Evolutionary conservation across 805 yeast species (phyloP), one percentile per base, ranked within the genome.

Genomic region (Blastobotrys robertii): DNA sequence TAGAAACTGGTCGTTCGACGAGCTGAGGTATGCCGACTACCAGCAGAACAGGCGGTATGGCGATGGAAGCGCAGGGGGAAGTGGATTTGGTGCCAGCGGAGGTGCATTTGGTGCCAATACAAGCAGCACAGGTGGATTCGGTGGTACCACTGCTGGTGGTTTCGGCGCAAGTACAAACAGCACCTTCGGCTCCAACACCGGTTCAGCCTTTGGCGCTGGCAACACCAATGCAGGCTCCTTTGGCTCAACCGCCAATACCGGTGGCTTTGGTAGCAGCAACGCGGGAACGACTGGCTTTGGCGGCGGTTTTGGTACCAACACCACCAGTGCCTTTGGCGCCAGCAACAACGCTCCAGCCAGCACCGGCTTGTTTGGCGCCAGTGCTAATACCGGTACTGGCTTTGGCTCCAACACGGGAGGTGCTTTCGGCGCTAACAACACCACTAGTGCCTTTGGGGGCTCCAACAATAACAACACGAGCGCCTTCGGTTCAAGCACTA

Each of bases 21-120:
- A 92, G 59, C 73, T 92, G 62, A 75, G 99, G 58, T 67, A 74
- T 52, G 90, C 82, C 60, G 99, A 92, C 64, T 92, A 92, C 59
- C 76, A 77, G 53, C 83, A 78, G 50, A 76, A 76, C 43, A 72
- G 92, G 56, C 72, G 76, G 47, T 76, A 50, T 49, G 88, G 84
- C 11, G 76, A 67, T 48, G 63, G 68, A 41, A 50, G 42, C 38
- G 53, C 50, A 44, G 43, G 38, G 7, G 41, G n/a, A n/a, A n/a
- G 41, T n/a, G 42, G 50, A 32, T 48, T 50, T 35, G 51, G 59
- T 16, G 53, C 57, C 8, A 53, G 52, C 2, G 58, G 59, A 3
- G 56, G 56, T 38, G 61, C 63, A 11, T 48, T 48, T 48, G 54
- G 54, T 29, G 39, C 55, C 37, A 56, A 60, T 30, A 37, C n/a